Percentiles rank a stretch among this genome's conserved stretches.
Evolutionary conservation across 495 filamentous ascomycete species (phyloP).

Genomic region (Annulohypoxylon moriforme): DNA sequence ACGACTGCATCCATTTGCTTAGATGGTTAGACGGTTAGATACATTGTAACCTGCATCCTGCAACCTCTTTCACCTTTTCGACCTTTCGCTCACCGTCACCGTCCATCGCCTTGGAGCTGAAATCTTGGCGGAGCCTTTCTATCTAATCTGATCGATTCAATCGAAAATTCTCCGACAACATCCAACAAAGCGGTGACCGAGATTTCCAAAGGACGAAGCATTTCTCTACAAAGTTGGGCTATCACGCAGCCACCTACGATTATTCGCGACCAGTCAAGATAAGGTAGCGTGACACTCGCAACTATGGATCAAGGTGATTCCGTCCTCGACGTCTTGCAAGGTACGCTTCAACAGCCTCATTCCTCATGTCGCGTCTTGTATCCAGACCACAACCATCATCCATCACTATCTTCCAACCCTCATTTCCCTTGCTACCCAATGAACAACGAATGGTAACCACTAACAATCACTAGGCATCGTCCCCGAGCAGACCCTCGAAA

Average conservation of each 20-base stretch:
- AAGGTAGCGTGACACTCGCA: background rate
- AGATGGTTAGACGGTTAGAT: background rate
- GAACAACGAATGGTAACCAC: background rate
- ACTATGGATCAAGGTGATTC: slow-evolving; percentile 42
- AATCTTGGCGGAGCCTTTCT: slow-evolving; percentile 2
- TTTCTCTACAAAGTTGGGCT: background rate
- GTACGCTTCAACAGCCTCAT: slow-evolving; percentile 26
- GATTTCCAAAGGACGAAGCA: background rate
- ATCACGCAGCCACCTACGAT: background rate
- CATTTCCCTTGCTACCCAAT: background rate
- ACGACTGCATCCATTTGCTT: background rate
- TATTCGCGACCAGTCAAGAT: background rate
- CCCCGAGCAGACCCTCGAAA: slow-evolving; percentile 51
- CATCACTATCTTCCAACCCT: background rate
- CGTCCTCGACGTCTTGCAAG: slow-evolving; percentile 42
- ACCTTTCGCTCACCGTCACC: background rate
- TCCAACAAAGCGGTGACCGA: background rate
- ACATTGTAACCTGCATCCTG: background rate
- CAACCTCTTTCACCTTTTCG: background rate
- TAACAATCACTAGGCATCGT: slow-evolving; percentile 50
- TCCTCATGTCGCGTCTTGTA: background rate
- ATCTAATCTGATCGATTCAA: slow-evolving; percentile 9
- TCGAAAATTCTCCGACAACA: background rate
- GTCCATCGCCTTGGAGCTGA: slow-evolving; percentile 1
- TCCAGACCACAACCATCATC: background rate